These are phyloP conservation scores for Bonnemaisonia californica DNA, from an alignment of 31 red algal species.

Conservation along the genomic window DNA sequence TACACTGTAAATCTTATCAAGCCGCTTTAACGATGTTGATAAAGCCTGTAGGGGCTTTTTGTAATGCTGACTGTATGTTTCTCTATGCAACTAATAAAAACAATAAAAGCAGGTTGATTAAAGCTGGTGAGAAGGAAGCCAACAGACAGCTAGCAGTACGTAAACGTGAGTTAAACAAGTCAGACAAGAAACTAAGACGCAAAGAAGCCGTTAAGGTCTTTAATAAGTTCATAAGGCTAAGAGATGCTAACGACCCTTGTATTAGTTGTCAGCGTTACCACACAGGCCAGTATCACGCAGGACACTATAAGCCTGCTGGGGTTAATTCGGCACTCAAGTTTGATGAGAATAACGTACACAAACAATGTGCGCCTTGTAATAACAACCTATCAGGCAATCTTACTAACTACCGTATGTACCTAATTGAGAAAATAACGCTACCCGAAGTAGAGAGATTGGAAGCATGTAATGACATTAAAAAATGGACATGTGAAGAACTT, in stretches of 20 bases:
- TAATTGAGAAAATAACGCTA: background rate
- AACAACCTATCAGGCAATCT: background rate
- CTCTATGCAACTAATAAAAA: too few species aligned
- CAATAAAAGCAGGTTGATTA: too few species aligned
- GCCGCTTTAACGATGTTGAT: too few species aligned
- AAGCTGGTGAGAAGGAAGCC: too few species aligned
- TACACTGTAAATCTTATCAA: too few species aligned
- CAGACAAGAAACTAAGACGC: too few species aligned
- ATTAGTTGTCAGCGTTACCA: background rate
- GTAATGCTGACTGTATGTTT: too few species aligned
- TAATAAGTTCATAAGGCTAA: background rate
- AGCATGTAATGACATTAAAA: too few species aligned
- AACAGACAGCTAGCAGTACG: too few species aligned
- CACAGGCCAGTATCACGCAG: slow-evolving; percentile 11
- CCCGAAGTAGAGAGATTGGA: slow-evolving; percentile 3
- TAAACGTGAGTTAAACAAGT: too few species aligned
- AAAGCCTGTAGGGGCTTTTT: too few species aligned
- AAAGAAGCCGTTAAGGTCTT: background rate
- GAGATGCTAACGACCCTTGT: slow-evolving; percentile 3
- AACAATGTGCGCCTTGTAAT: slow-evolving; percentile 10
- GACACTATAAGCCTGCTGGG: slow-evolving; percentile 6
- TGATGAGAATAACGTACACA: slow-evolving; percentile 7
- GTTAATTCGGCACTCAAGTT: background rate
- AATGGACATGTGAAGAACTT: too few species aligned
- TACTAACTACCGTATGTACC: background rate